These are phyloP conservation scores for Pseudogymnoascus sp. DNA, from an alignment of 2,329 filamentous ascomycete species.

Conservation along the genomic window DNA sequence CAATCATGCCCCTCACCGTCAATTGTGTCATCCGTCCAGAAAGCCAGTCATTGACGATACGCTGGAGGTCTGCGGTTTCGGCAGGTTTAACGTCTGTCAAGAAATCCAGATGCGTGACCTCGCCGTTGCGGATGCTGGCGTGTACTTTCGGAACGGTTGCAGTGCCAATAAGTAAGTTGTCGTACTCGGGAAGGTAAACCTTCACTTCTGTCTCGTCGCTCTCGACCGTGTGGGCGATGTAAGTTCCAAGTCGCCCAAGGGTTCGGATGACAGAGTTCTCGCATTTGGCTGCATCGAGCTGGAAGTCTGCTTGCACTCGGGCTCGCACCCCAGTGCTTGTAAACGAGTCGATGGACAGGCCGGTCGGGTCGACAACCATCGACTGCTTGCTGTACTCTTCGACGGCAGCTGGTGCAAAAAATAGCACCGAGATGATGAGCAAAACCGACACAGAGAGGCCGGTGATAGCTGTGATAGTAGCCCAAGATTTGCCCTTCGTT, in stretches of 20 bases:
- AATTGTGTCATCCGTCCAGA: conserved; percentile 68
- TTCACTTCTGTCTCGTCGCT: conserved; percentile 65
- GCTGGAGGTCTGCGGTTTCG: conserved; percentile 67
- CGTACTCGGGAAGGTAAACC: conserved; percentile 78
- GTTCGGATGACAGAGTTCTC: conserved; percentile 63
- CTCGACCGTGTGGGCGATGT: conserved; percentile 70
- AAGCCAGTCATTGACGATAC: conserved; percentile 82
- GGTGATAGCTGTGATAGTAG: conserved; percentile 67
- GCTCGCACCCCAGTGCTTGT: conserved; percentile 71
- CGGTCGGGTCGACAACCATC: conserved; percentile 73
- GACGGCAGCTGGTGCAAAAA: conserved; percentile 72
- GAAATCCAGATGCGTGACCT: conserved; percentile 72
- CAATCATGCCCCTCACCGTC: conserved; percentile 65
- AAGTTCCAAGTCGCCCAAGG: conserved; percentile 71
- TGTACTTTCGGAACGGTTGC: conserved; percentile 69
- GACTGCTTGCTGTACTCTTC: conserved; percentile 84
- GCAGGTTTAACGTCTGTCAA: conserved; percentile 70
- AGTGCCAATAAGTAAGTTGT: conserved; percentile 68
- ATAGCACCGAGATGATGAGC: conserved; percentile 68
- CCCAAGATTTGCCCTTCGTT: conserved; percentile 55
- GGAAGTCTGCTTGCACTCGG: conserved; percentile 75
- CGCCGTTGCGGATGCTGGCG: conserved; percentile 70
- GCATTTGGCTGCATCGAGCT: conserved; percentile 72
- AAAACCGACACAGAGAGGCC: conserved; percentile 58
- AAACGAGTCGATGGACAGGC: conserved; percentile 78